Base-by-base conservation (phyloP, 257 asterid genomes). In the Solanum tarijense region DNA sequence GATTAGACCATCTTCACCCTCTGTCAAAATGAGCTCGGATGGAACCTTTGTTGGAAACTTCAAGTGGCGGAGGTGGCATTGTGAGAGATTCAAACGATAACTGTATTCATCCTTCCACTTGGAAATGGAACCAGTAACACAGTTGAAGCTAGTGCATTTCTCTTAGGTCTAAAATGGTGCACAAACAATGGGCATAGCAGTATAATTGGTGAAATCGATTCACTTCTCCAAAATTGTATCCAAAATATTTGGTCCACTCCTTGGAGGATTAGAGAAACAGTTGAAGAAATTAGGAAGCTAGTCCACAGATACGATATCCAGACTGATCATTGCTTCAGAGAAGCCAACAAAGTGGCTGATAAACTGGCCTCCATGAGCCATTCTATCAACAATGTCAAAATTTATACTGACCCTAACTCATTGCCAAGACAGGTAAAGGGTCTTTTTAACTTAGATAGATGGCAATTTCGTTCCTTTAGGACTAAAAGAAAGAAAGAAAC, bases 251-350 rank as follows among this genome's bases (percentile, higher is more conserved):
- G 60, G 23, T 48, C 60, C 60, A 14, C 60, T 48, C 60, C 60
- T 52, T 16, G 62, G 62, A 16, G 62, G 62, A 52, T 52, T 52
- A 18, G n/a, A 16, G n/a, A 0, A 16, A 52, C 23, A 52, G 23
- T 16, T 52, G 23, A 52, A 52, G 9, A 52, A 52, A 52, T 52
- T 0, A 52, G 62, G n/a, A 52, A 52, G 62, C 62, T 52, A 52
- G 1, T 2, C 0, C 1, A 52, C 4, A 52, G 0, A 52, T 52
- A 52, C 9, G 0, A 52, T 52, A 16, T 52, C 9, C n/a, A 16
- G 62, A 52, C 62, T 1, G 62, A 52, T 16, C 23, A 52, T 52
- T 52, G 62, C 9, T 52, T 52, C 62, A 52, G 23, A 52, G 0
- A 16, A 52, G n/a, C 9, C 23, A 52, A 52, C 9, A 52, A 52